Conservation (phyloP, 768 basidiomycete species). For the Neoboletus brunneissimus region DNA sequence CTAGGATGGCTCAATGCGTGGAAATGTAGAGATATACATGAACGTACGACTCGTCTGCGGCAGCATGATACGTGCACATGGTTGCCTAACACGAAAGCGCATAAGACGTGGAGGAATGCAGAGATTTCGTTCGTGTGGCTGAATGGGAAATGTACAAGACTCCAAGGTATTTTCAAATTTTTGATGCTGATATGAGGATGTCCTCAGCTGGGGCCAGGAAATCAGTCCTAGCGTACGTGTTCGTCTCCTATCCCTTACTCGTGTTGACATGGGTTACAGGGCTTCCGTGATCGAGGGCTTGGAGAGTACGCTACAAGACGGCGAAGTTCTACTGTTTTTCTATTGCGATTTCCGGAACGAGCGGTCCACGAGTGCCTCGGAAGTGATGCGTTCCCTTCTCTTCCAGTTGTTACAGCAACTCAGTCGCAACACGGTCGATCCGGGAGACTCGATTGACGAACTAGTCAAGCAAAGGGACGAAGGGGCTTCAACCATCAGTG, state of each 20-base stretch:
- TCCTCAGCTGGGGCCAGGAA: constrained; percentile 7
- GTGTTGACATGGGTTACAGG: neutral
- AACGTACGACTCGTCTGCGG: neutral
- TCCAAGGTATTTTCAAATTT: neutral
- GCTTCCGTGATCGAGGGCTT: constrained; percentile 8
- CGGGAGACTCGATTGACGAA: neutral
- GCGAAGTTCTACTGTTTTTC: constrained; percentile 9
- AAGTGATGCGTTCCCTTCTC: constrained; percentile 15
- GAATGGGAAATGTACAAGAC: neutral
- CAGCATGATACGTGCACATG: constrained; percentile 8
- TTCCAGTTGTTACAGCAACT: constrained; percentile 12
- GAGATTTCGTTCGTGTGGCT: constrained; percentile 3
- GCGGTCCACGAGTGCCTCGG: constrained; percentile 1
- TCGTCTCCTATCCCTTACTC: fast-evolving
- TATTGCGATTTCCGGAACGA: constrained; percentile 21
- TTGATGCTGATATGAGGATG: neutral
- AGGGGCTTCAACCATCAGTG: neutral
- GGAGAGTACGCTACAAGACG: neutral
- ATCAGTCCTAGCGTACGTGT: constrained; percentile 5
- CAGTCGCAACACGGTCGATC: neutral
- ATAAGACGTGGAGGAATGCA: neutral
- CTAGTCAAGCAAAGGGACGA: neutral
- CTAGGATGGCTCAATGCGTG: constrained; percentile 1
- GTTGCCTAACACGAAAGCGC: neutral
- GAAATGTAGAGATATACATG: neutral